Evolutionary conservation across 75 land plant species (phyloP).

Genomic region (Azolla pinnata): DNA sequence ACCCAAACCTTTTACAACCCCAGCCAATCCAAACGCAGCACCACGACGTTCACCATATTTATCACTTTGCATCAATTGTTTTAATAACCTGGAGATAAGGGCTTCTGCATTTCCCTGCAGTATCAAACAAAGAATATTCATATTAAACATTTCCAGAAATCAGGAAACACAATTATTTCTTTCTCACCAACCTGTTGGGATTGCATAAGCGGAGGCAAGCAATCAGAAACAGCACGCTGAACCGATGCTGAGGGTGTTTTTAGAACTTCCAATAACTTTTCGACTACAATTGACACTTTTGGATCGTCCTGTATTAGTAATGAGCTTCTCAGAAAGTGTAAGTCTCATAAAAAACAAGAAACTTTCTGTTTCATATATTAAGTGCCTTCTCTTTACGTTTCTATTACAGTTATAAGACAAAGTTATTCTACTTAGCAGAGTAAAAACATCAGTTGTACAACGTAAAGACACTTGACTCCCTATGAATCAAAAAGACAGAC

Average conservation of each 20-base stretch:
- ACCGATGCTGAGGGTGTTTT: slow-evolving; percentile 99
- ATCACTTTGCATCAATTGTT: slow-evolving; percentile 64
- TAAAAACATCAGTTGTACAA: no score
- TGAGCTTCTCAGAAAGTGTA: no score
- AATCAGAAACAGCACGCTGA: slow-evolving; percentile 88
- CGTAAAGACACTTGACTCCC: slow-evolving; percentile 3
- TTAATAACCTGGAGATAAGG: slow-evolving; percentile 55
- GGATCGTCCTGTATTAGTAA: slow-evolving; percentile 64
- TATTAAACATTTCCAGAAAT: background rate
- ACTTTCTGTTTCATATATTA: no score
- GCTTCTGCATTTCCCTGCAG: slow-evolving; percentile 61
- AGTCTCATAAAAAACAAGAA: no score
- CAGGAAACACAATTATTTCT: no score
- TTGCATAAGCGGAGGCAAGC: slow-evolving; percentile 83
- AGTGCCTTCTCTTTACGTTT: no score
- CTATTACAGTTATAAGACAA: no score
- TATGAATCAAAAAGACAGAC: background rate
- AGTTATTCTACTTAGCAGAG: no score
- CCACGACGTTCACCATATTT: slow-evolving; percentile 97
- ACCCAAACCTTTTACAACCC: slow-evolving; percentile 83
- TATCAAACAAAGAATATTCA: background rate
- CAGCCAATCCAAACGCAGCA: slow-evolving; percentile 98
- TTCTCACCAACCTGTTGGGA: slow-evolving; percentile 52
- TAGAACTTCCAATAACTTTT: slow-evolving; percentile 86
- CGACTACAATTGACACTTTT: slow-evolving; percentile 68